phyloP scores from a whole-genome alignment of 2,329 filamentous ascomycete species.

The Nothophaeocryptopus gaeumannii region DNA sequence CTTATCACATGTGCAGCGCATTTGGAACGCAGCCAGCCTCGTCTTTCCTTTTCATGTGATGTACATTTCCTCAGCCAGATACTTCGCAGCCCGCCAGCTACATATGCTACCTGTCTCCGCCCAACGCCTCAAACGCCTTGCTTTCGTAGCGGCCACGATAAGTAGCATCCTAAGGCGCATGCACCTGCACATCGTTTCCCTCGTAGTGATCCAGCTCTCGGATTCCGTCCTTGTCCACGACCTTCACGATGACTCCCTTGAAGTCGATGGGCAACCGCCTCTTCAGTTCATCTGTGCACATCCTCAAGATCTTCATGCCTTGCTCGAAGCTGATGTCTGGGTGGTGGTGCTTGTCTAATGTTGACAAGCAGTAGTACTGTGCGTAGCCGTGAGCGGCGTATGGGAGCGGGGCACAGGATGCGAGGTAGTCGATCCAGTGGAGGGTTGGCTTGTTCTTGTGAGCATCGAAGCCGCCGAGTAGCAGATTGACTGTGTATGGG shows the following conservation, averaged over 20 bases:
- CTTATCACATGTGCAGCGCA: too few species aligned
- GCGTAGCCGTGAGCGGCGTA: slow-evolving; percentile 98
- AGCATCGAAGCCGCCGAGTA: slow-evolving; percentile 89
- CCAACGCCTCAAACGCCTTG: slow-evolving; percentile 23
- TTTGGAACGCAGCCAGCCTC: too few species aligned
- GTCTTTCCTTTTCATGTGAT: too few species aligned
- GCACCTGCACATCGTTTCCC: slow-evolving; percentile 30
- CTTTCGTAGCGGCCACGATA: slow-evolving; percentile 12
- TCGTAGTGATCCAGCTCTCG: slow-evolving; percentile 82
- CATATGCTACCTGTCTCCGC: neutral
- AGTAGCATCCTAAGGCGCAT: slow-evolving; percentile 26
- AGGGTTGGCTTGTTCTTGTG: slow-evolving; percentile 61
- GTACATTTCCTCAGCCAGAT: too few species aligned
- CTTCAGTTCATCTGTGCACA: slow-evolving; percentile 98
- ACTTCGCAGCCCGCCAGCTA: too few species aligned
- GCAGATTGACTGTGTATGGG: slow-evolving; percentile 94
- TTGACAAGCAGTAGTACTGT: slow-evolving; percentile 98
- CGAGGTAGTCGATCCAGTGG: slow-evolving; percentile 31
- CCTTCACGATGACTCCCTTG: slow-evolving; percentile 88
- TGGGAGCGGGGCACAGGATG: slow-evolving; percentile 59
- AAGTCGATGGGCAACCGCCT: slow-evolving; percentile 96
- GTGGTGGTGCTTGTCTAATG: slow-evolving; percentile 97
- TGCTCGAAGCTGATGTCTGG: slow-evolving; percentile 86
- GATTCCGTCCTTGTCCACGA: slow-evolving; percentile 91
- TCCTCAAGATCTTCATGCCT: slow-evolving; percentile 84